phyloP scores from a whole-genome alignment of 495 filamentous ascomycete species.

The Neurospora pannonica region DNA sequence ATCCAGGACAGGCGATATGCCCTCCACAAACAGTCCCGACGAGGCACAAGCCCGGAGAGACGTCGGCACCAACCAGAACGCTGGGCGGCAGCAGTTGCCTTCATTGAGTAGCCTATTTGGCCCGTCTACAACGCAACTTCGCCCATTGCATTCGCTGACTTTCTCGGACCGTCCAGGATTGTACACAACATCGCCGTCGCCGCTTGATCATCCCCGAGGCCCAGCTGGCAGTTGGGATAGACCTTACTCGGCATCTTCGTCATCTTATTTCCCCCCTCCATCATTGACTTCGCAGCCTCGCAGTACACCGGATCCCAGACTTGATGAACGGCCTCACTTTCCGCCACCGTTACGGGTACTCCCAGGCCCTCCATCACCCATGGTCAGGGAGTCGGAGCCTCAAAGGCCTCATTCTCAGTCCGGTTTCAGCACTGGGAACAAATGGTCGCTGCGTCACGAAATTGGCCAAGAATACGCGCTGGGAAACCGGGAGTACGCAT shows the following conservation, averaged over 20 bases:
- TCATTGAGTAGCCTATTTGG: slow-evolving; percentile 46
- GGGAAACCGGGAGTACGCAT: slow-evolving; percentile 14
- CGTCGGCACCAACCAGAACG: slow-evolving; percentile 9
- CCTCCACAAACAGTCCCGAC: slow-evolving; percentile 24
- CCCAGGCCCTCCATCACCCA: slow-evolving; percentile 32
- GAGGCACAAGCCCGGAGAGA: slow-evolving; percentile 26
- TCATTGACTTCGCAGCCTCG: slow-evolving; percentile 25
- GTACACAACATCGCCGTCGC: slow-evolving; percentile 27
- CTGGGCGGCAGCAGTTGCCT: slow-evolving; percentile 39
- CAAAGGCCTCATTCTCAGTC: slow-evolving; percentile 13
- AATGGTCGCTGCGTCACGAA: slow-evolving; percentile 25
- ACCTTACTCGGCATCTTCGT: slow-evolving; percentile 26
- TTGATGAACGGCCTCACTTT: slow-evolving; percentile 29
- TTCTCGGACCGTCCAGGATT: slow-evolving; percentile 34
- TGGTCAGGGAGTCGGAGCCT: slow-evolving; percentile 24
- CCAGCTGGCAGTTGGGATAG: slow-evolving; percentile 14
- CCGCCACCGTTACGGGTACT: slow-evolving; percentile 32
- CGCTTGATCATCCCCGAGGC: slow-evolving; percentile 32
- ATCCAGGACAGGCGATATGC: slow-evolving; percentile 33
- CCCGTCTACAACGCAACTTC: slow-evolving; percentile 23
- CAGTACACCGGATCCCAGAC: slow-evolving; percentile 30
- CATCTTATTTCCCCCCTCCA: slow-evolving; percentile 36
- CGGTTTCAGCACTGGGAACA: slow-evolving; percentile 14
- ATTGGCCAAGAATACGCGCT: slow-evolving; percentile 23
- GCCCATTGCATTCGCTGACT: slow-evolving; percentile 31